Evolutionary conservation across 768 basidiomycete genomes (phyloP).

Genomic region (Suillus cothurnatus): DNA sequence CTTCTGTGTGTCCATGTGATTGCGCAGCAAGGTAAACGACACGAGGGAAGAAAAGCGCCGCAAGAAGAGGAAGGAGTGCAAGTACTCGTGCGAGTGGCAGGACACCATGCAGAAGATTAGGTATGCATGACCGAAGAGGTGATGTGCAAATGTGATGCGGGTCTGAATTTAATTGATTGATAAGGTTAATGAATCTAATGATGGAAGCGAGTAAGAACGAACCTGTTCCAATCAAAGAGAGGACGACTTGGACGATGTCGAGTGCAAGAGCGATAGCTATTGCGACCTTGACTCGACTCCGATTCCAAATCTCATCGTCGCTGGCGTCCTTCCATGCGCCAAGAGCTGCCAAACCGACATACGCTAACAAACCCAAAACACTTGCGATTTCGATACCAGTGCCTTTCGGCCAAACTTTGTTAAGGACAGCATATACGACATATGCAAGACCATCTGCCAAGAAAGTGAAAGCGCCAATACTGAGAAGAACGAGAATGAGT

Average conservation of each 20-base stretch:
- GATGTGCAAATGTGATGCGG: slow-evolving; percentile 21
- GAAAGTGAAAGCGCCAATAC: slow-evolving; percentile 71
- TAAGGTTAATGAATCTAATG: slow-evolving; percentile 8
- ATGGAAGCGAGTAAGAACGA: slow-evolving; percentile 24
- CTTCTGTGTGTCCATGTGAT: slow-evolving; percentile 15
- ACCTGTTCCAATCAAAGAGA: slow-evolving; percentile 39
- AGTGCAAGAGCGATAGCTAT: slow-evolving; percentile 55
- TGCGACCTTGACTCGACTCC: slow-evolving; percentile 57
- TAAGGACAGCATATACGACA: slow-evolving; percentile 62
- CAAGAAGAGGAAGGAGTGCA: slow-evolving; percentile 60
- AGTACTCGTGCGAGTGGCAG: slow-evolving; percentile 70
- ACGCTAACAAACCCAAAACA: slow-evolving; percentile 67
- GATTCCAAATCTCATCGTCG: slow-evolving; percentile 68
- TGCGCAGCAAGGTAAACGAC: slow-evolving; percentile 59
- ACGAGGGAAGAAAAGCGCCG: slow-evolving; percentile 63
- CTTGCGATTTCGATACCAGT: slow-evolving; percentile 72
- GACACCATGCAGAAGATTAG: slow-evolving; percentile 47
- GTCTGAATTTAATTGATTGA: slow-evolving; percentile 15
- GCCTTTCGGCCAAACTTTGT: slow-evolving; percentile 61
- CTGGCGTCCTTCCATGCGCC: slow-evolving; percentile 81
- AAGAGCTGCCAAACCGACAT: slow-evolving; percentile 70
- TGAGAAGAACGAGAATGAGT: slow-evolving; percentile 71
- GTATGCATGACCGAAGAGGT: slow-evolving; percentile 32
- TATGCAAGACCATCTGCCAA: slow-evolving; percentile 78
- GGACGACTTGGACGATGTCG: slow-evolving; percentile 60